Conservation (phyloP, 1,284 basidiomycete genomes). For the Rhodotorula mucilaginosa region DNA sequence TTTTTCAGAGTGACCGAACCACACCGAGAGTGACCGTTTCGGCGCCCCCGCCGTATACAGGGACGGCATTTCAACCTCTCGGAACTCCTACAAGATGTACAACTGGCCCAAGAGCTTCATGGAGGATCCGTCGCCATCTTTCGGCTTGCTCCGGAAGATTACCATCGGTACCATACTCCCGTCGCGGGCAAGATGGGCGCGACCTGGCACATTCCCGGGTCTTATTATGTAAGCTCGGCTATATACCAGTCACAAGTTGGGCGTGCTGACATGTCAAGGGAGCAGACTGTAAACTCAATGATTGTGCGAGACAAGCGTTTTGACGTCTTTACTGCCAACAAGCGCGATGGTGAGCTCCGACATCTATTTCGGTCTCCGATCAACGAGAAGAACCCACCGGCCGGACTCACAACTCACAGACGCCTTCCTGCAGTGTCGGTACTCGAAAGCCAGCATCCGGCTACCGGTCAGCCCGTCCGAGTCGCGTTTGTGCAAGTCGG, state of each 20-base stretch:
- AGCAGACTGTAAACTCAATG: constrained; percentile 68
- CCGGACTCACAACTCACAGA: not conserved
- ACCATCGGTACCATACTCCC: constrained; percentile 75
- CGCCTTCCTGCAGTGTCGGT: constrained; percentile 9
- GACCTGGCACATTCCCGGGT: constrained; percentile 53
- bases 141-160: constrained; percentile 86
- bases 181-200: constrained; percentile 59
- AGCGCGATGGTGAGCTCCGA: constrained; percentile 43
- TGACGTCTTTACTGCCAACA: constrained; percentile 72
- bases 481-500: constrained; percentile 46
- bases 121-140: constrained; percentile 81
- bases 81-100: constrained; percentile 57
- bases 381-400: not conserved
- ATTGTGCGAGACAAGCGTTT: constrained; percentile 66
- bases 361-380: not conserved
- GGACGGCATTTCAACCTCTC: constrained; percentile 63
- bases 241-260: constrained; percentile 14
- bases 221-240: constrained; percentile 17
- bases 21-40: too few species aligned
- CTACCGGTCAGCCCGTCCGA: not conserved
- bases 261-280: constrained; percentile 33
- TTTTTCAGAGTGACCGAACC: too few species aligned
- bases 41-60: too few species aligned
- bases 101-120: constrained; percentile 47
- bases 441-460: constrained; percentile 7